Evolutionary conservation across 768 basidiomycete genomes (phyloP).

Genomic region (Psilocybe cubensis): DNA sequence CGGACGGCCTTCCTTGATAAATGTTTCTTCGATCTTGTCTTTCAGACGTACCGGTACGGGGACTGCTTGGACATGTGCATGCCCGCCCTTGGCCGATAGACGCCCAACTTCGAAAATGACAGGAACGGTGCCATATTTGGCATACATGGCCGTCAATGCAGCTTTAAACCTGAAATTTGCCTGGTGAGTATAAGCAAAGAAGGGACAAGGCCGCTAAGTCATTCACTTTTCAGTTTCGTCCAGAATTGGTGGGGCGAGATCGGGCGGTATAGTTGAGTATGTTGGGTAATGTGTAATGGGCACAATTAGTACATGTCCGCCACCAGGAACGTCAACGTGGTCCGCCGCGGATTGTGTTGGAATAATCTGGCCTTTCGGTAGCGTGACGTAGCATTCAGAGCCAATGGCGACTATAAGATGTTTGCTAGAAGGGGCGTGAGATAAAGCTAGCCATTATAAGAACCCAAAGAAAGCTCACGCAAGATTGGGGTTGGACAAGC

Average conservation of each 20-base stretch:
- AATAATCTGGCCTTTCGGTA: constrained; percentile 95
- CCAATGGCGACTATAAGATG: constrained; percentile 96
- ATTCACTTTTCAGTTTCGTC: constrained; percentile 79
- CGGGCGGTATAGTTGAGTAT: constrained; percentile 77
- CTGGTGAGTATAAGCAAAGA: background rate
- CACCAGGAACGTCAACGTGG: constrained; percentile 77
- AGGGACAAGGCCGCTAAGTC: background rate
- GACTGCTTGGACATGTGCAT: constrained; percentile 90
- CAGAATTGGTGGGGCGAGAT: constrained; percentile 74
- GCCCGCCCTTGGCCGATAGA: constrained; percentile 83
- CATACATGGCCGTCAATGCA: constrained; percentile 73
- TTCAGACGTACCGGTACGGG: constrained; percentile 72
- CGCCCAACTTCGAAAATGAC: constrained; percentile 91
- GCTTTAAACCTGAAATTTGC: constrained; percentile 67
- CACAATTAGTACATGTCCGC: constrained; percentile 93
- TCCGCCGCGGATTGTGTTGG: constrained; percentile 68
- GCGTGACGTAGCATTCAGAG: constrained; percentile 88
- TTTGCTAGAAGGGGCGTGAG: constrained; percentile 59
- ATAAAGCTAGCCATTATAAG: constrained; percentile 5
- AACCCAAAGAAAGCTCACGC: constrained; percentile 54
- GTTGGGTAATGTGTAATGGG: constrained; percentile 95
- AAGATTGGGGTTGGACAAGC: constrained; percentile 90
- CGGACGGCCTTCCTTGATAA: constrained; percentile 68
- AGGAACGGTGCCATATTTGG: constrained; percentile 64
- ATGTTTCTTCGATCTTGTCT: constrained; percentile 69